Base-by-base conservation (phyloP, 2,329 filamentous ascomycete genomes). In the Graphilbum sp. region DNA sequence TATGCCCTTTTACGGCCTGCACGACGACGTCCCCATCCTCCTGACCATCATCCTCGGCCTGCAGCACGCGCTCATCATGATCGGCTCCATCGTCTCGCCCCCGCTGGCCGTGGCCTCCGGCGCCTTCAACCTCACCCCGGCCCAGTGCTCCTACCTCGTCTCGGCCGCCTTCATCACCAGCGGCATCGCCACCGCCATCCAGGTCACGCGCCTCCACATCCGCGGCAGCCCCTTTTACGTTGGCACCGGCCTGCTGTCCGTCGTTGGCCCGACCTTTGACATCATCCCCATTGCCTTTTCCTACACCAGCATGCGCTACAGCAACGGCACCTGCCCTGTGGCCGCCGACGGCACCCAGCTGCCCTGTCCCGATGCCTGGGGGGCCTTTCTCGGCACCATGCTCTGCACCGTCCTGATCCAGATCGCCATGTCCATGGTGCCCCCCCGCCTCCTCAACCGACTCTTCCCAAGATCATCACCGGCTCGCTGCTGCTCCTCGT, bases 1-100 rank as follows among this genome's bases (percentile, higher is more conserved):
- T n/a, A 69, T 73, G 3, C 78, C 78, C 0, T 82, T 82, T 56
- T 82, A 81, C 48, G 76, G 75, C 7, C 66, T 82, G 3, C 61
- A 82, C 43, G 76, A 79, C 48, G 60, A 62, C n/a, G 75, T 83
- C 54, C 77, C 78, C 0, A 62, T 82, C 2, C 50, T 82, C 1
- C 61, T 83, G 18, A 76, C 73, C 12, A 52, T 81, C 8, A 60
- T 83, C 18, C 61, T 82, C 18, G 78, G 78, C 4, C 67, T 82
- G 30, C 78, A 83, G 51, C 78, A 82, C 57, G 68, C 76, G 8
- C 60, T 82, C 24, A 68, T 72, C 31, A 82, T 82, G 76, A 55
- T 73, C 45, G 69, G 67, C 20, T 68, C 67, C n/a, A 53, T 62
- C 34, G 55, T 60, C n/a, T 57, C 55, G 4, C 75, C 77, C 18